Conservation (phyloP, 2,329 filamentous ascomycete species). For the Paracoccidioides brasiliensis region DNA sequence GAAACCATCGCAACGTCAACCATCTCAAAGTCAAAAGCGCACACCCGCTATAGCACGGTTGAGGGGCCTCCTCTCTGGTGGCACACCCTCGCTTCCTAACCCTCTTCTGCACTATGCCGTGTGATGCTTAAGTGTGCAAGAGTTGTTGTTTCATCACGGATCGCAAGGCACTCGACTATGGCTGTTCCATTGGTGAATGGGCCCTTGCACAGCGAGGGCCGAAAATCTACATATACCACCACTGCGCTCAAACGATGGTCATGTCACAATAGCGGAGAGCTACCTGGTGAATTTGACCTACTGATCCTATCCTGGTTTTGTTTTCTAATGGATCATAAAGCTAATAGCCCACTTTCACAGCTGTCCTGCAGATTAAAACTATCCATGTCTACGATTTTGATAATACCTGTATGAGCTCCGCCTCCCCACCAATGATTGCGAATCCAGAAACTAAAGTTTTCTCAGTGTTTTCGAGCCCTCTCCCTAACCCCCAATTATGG, state of each 20-base stretch:
- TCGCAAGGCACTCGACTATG: slow-evolving; percentile 17
- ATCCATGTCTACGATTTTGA: slow-evolving; percentile 98
- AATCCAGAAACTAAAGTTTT: neutral
- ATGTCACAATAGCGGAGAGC: slow-evolving; percentile 45
- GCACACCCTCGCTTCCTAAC: neutral
- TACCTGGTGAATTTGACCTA: slow-evolving; percentile 44
- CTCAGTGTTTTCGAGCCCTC: slow-evolving; percentile 74
- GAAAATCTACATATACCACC: slow-evolving; percentile 39
- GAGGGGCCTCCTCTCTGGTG: neutral
- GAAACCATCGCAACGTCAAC: neutral
- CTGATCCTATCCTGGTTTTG: neutral
- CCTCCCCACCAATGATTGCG: neutral
- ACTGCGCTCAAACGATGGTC: slow-evolving; percentile 79
- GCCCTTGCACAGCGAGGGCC: slow-evolving; percentile 13
- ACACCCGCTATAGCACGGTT: neutral
- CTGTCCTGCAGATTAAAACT: slow-evolving; percentile 55
- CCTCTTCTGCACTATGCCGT: neutral
- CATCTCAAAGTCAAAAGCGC: neutral
- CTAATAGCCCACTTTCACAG: slow-evolving; percentile 21
- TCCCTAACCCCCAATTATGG: slow-evolving; percentile 85
- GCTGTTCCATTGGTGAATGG: slow-evolving; percentile 18
- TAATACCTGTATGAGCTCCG: slow-evolving; percentile 55
- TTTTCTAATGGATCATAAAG: neutral
- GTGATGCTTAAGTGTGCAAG: slow-evolving; percentile 24
- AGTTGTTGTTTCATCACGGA: slow-evolving; percentile 22